A percentile compares a stretch with the other conserved stretches of the same genome.
phyloP scores from a whole-genome alignment of 1,284 basidiomycete species.

The Exobasidium cylindrosporum region DNA sequence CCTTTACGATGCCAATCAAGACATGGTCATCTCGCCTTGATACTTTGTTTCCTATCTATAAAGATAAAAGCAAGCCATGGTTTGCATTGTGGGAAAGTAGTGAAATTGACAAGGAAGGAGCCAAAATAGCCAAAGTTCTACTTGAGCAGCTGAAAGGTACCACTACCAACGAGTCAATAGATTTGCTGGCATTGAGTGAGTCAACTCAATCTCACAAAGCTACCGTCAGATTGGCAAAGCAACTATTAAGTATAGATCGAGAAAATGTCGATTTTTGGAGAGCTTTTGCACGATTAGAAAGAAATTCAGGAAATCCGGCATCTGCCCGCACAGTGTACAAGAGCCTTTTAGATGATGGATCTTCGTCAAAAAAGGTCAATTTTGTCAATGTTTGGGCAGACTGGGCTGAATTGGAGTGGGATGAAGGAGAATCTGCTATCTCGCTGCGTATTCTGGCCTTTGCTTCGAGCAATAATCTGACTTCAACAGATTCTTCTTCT shows the following conservation, averaged over 20 bases:
- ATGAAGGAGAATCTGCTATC: background rate
- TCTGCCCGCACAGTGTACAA: background rate
- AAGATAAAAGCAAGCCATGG: background rate
- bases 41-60: background rate
- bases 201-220: background rate
- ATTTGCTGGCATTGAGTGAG: background rate
- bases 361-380: background rate
- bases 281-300: constrained; percentile 1
- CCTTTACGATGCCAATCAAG: constrained; percentile 5
- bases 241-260: background rate
- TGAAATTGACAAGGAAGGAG: background rate
- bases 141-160: constrained; percentile 1
- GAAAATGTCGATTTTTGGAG: constrained; percentile 3
- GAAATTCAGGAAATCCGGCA: background rate
- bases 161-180: background rate
- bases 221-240: constrained; percentile 2
- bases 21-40: background rate
- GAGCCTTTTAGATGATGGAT: background rate
- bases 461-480: background rate
- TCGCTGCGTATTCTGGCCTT: background rate
- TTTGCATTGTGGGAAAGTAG: background rate
- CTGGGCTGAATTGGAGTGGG: constrained; percentile 1
- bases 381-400: constrained; percentile 5
- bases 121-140: background rate
- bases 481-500: too few relatives aligned